phyloP scores from a whole-genome alignment of 371 early-diverging fungal genomes.

The Mortierella sp. region DNA sequence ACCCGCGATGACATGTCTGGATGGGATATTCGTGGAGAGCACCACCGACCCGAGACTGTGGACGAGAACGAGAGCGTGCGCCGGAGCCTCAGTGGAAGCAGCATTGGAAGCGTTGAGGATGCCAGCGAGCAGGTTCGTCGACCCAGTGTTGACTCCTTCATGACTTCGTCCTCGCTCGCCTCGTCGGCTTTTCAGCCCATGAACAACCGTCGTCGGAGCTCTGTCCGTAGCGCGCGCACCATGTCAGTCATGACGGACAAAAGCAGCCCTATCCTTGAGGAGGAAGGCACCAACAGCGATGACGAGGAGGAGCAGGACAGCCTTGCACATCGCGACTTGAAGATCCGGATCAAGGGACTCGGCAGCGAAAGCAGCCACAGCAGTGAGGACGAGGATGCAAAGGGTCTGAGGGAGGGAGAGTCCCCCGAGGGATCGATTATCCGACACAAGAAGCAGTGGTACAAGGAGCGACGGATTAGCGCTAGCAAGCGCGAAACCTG shows the following conservation, averaged over 20 bases:
- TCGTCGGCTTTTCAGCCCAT: slow-evolving; percentile 12
- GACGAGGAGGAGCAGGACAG: background rate
- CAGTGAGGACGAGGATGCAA: background rate
- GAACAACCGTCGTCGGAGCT: slow-evolving; percentile 3
- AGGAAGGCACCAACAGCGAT: background rate
- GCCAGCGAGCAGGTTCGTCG: slow-evolving; percentile 14
- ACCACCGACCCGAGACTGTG: background rate
- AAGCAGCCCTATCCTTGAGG: background rate
- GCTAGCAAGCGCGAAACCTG: slow-evolving; percentile 32
- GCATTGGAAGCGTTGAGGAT: background rate
- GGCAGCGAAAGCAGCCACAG: background rate
- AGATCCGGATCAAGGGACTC: slow-evolving; percentile 4
- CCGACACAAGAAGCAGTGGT: slow-evolving; percentile 34
- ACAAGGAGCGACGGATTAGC: background rate
- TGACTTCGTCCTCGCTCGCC: slow-evolving; percentile 2
- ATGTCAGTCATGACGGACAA: slow-evolving; percentile 34
- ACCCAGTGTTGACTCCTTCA: slow-evolving; percentile 12
- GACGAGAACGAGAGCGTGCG: slow-evolving; percentile 10
- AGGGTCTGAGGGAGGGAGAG: slow-evolving; percentile 1
- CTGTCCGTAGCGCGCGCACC: slow-evolving; percentile 26
- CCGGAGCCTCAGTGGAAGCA: slow-evolving; percentile 1
- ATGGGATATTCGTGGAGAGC: slow-evolving; percentile 33
- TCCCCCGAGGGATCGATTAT: background rate
- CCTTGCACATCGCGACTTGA: background rate
- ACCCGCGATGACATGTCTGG: slow-evolving; percentile 51